Conservation (phyloP, 2,329 filamentous ascomycete genomes). For the Exophiala sp. region DNA sequence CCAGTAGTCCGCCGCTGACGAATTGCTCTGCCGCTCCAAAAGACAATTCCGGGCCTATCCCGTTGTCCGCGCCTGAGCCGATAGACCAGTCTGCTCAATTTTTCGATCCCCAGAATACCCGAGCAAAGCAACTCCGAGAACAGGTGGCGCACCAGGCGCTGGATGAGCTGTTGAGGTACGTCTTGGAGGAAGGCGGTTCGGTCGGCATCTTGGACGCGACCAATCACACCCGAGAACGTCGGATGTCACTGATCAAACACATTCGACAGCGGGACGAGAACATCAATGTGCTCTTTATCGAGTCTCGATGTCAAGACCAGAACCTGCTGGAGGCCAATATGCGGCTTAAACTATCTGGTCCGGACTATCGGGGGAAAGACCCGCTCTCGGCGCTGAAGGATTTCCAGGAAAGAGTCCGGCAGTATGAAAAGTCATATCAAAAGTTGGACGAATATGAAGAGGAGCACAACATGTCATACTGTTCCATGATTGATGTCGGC, state of each 20-base stretch:
- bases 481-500: conserved; percentile 96
- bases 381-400: conserved; percentile 76
- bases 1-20: conserved; percentile 20
- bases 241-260: conserved; percentile 74
- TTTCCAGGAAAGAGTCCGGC: conserved; percentile 84
- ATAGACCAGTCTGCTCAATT: conserved; percentile 89
- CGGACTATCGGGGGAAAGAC: conserved; percentile 93
- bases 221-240: conserved; percentile 84
- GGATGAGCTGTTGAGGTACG: conserved; percentile 85
- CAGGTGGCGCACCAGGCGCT: conserved; percentile 88
- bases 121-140: conserved; percentile 76
- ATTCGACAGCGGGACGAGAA: conserved; percentile 74
- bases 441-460: conserved; percentile 89
- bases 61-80: conserved; percentile 40
- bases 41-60: conserved; percentile 14
- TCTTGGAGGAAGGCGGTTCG: conserved; percentile 72
- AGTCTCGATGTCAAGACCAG: conserved; percentile 84
- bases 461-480: conserved; percentile 83
- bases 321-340: conserved; percentile 89
- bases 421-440: conserved; percentile 91
- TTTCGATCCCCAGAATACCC: conserved; percentile 84
- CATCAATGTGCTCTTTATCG: conserved; percentile 87
- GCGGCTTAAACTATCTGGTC: conserved; percentile 90
- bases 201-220: conserved; percentile 96
- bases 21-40: conserved; percentile 4